A percentile compares a stretch with the other conserved stretches of the same genome.
phyloP scores from a whole-genome alignment of 169 alveolate species.

The Perkinsus olseni region DNA sequence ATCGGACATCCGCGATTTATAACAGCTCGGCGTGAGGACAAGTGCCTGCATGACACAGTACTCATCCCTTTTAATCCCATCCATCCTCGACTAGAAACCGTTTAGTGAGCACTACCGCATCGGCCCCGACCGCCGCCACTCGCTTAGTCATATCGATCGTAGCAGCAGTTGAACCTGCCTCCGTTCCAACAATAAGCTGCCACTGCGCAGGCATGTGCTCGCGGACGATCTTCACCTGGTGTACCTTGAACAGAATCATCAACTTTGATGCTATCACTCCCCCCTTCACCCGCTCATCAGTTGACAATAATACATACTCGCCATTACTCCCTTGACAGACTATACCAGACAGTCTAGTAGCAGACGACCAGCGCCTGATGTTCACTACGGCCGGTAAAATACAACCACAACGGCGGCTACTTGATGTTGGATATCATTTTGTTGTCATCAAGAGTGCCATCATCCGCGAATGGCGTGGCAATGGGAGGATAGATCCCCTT shows the following conservation, averaged over 20 bases:
- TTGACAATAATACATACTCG: background rate
- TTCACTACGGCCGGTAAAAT: background rate
- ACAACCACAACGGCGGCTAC: background rate
- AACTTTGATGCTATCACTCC: background rate
- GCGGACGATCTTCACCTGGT: background rate
- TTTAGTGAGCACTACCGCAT: background rate
- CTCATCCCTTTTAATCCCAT: background rate
- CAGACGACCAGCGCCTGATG: background rate
- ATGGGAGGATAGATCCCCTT: background rate
- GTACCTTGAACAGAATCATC: background rate
- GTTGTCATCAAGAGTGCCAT: background rate
- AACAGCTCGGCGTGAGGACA: background rate
- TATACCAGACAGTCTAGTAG: background rate
- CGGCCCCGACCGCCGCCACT: background rate
- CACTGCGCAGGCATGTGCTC: background rate
- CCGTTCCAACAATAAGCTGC: background rate
- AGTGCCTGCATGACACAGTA: background rate
- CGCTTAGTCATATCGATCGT: background rate
- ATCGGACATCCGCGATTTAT: background rate
- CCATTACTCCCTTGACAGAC: background rate
- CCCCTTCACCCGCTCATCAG: background rate
- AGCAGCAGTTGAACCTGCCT: background rate
- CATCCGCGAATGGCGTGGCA: background rate
- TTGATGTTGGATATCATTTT: background rate
- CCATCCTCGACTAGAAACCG: too few relatives aligned